These are phyloP conservation scores for Skeletonema menzelii DNA, from an alignment of 108 stramenopile genomes.

Conservation along the genomic window DNA sequence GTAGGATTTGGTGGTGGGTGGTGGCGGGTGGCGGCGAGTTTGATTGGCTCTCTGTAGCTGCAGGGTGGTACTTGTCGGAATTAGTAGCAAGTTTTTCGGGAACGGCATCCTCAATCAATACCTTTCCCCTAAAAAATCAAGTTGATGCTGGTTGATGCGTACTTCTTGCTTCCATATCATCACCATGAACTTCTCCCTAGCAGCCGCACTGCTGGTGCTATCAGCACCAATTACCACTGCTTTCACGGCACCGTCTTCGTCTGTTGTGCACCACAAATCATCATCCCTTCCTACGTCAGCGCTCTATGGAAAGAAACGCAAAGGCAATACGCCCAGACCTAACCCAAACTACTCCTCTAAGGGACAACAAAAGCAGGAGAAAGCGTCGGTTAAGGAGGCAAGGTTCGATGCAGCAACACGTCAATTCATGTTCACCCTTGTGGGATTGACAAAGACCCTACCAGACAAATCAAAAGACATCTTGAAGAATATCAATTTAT, in stretches of 20 bases:
- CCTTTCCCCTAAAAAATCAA: no score
- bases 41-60: neutral
- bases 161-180: no score
- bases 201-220: neutral
- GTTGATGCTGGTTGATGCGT: no score
- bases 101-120: no score
- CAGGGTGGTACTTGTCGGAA: no score
- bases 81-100: no score
- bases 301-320: slow-evolving; percentile 31
- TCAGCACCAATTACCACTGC: neutral
- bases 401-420: slow-evolving; percentile 89
- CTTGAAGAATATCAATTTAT: slow-evolving; percentile 83
- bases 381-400: slow-evolving; percentile 75
- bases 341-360: slow-evolving; percentile 35
- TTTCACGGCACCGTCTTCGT: neutral
- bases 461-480: slow-evolving; percentile 89
- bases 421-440: slow-evolving; percentile 89
- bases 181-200: neutral
- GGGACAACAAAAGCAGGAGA: slow-evolving; percentile 67
- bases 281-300: slow-evolving; percentile 9
- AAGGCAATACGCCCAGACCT: slow-evolving; percentile 27
- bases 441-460: slow-evolving; percentile 74
- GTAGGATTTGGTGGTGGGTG: neutral
- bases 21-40: neutral
- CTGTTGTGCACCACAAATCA: neutral